phyloP scores from a whole-genome alignment of 164 flowering plant genomes.

The Chimonanthus praecox region DNA sequence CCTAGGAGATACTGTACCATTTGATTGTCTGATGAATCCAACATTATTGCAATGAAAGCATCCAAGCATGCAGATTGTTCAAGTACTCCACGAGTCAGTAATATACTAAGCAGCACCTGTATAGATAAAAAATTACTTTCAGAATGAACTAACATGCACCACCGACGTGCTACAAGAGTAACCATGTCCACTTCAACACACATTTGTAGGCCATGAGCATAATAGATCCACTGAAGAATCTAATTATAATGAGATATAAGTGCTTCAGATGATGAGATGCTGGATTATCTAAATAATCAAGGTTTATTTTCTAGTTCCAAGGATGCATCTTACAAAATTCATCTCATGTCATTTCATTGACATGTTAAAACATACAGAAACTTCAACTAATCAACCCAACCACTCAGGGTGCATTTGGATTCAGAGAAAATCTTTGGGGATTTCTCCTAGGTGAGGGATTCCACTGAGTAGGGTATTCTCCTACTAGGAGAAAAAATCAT shows the following conservation, averaged over 20 bases:
- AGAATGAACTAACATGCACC: not conserved
- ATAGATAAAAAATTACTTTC: slow-evolving; percentile 2
- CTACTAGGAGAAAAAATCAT: too few species aligned
- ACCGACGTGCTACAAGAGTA: not conserved
- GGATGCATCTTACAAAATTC: too few species aligned
- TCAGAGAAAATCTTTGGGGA: too few species aligned
- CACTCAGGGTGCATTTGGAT: too few species aligned
- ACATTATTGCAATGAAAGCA: slow-evolving; percentile 78
- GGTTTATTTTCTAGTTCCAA: not conserved
- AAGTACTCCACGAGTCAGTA: slow-evolving; percentile 64
- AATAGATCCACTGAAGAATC: not conserved
- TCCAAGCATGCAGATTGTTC: slow-evolving; percentile 90
- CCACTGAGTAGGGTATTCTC: too few species aligned
- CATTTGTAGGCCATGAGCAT: not conserved
- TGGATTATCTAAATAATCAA: not conserved
- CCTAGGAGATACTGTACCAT: slow-evolving; percentile 37
- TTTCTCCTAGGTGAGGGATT: too few species aligned
- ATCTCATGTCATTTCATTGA: not conserved
- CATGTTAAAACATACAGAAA: not conserved
- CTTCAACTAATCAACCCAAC: not conserved
- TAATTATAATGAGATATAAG: too few species aligned
- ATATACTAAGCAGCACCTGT: slow-evolving; percentile 72
- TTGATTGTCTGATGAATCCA: slow-evolving; percentile 87
- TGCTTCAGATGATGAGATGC: not conserved
- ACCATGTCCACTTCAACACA: not conserved